phyloP scores from a whole-genome alignment of 345 rosid genomes.

The Boechera divaricarpa region DNA sequence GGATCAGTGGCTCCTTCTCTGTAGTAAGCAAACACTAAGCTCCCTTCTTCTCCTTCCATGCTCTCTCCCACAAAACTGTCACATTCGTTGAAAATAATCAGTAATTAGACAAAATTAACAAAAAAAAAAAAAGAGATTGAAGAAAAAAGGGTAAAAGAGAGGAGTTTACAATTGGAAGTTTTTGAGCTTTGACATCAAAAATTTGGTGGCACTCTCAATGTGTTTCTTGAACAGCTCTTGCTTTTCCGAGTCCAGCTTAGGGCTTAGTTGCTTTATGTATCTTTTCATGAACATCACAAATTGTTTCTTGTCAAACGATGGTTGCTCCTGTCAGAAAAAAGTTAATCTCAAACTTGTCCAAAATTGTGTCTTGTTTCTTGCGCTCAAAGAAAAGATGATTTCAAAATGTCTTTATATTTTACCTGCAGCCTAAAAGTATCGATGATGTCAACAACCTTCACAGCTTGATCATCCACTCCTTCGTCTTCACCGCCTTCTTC shows the following conservation, averaged over 20 bases:
- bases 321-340: constrained; percentile 71
- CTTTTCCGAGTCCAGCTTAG: constrained; percentile 62
- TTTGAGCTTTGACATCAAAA: constrained; percentile 66
- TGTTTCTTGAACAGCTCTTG: constrained; percentile 72
- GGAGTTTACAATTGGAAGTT: constrained; percentile 78
- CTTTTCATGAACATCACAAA: constrained; percentile 68
- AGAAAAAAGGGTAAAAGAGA: neutral
- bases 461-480: constrained; percentile 77
- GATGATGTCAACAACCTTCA: constrained; percentile 83
- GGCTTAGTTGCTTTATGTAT: constrained; percentile 66
- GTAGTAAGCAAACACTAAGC: constrained; percentile 81
- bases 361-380: neutral
- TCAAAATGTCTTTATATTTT: too few species aligned
- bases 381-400: too few species aligned
- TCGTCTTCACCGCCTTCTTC: constrained; percentile 82
- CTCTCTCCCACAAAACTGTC: constrained; percentile 94
- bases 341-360: neutral
- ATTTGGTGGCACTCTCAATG: constrained; percentile 85
- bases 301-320: constrained; percentile 79
- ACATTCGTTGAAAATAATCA: neutral
- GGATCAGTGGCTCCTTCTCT: constrained; percentile 84
- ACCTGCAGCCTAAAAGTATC: constrained; percentile 98
- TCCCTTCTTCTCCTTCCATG: constrained; percentile 68
- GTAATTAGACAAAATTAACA: neutral
- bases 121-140: neutral